phyloP scores from a whole-genome alignment of 106 monocot genomes.

The Dioscorea alata region DNA sequence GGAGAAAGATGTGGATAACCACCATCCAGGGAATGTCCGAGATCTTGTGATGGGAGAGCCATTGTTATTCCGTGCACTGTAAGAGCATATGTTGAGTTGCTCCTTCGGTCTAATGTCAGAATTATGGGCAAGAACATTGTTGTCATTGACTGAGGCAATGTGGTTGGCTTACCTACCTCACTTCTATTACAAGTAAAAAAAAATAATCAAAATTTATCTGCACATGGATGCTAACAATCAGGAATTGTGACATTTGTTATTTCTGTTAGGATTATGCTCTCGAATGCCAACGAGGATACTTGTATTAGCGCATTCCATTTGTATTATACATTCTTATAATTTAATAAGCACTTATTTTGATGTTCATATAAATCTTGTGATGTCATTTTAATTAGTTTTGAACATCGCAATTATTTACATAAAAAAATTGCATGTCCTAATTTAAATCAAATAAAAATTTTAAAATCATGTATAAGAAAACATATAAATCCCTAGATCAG shows the following conservation, averaged over 20 bases:
- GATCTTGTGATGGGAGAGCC: conserved; percentile 87
- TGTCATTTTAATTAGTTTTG: no score
- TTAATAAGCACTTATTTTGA: no score
- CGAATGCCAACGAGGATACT: no score
- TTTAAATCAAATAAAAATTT: no score
- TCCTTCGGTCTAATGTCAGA: conserved; percentile 53
- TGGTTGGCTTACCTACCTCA: conserved; percentile 82
- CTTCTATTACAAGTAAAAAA: conserved; percentile 79
- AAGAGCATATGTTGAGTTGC: conserved; percentile 76
- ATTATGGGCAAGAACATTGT: conserved; percentile 67
- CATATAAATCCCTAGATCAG: no score
- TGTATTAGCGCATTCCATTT: no score
- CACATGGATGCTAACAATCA: background rate
- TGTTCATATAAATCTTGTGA: no score
- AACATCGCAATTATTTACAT: no score
- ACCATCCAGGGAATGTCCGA: conserved; percentile 90
- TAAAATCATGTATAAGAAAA: no score
- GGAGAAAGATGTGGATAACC: conserved; percentile 94
- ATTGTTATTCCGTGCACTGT: conserved; percentile 85
- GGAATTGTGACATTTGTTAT: conserved; percentile 7
- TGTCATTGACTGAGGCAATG: conserved; percentile 81
- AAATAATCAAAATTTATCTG: background rate
- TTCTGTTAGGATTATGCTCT: no score
- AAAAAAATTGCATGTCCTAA: no score
- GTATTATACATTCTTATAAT: no score